Conservation (phyloP, 2,329 filamentous ascomycete species). For the Venturia carpophila region DNA sequence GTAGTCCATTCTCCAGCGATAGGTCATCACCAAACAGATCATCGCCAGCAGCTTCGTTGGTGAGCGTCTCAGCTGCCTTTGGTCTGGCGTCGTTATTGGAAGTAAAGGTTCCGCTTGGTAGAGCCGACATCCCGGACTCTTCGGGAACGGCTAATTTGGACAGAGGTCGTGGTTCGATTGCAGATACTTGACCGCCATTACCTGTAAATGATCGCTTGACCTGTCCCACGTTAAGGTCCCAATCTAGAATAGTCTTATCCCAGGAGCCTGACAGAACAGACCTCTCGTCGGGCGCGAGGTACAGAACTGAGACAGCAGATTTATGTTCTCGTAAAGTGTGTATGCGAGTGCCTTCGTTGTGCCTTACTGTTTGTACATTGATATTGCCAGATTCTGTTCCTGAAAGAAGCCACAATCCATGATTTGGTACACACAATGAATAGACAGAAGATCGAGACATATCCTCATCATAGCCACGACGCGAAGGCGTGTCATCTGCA, state of each 20-base stretch:
- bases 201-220: constrained; percentile 68
- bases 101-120: constrained; percentile 60
- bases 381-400: constrained; percentile 87
- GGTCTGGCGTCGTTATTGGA: constrained; percentile 62
- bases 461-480: constrained; percentile 8
- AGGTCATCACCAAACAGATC: constrained; percentile 27
- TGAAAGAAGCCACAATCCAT: constrained; percentile 84
- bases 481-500: constrained; percentile 12
- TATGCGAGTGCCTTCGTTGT: constrained; percentile 90
- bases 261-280: constrained; percentile 87
- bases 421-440: constrained; percentile 81
- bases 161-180: constrained; percentile 75
- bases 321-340: constrained; percentile 72
- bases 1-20: constrained; percentile 31
- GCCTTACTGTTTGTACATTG: constrained; percentile 84
- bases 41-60: constrained; percentile 30
- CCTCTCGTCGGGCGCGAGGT: constrained; percentile 73
- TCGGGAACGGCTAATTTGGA: constrained; percentile 68
- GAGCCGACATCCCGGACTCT: constrained; percentile 51
- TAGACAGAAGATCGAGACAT: constrained; percentile 74
- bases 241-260: constrained; percentile 91
- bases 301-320: constrained; percentile 84
- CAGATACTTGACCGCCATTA: constrained; percentile 74
- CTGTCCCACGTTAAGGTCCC: constrained; percentile 85
- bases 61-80: constrained; percentile 46